Conservation (phyloP, 768 basidiomycete species). For the Ramaria sp. region DNA sequence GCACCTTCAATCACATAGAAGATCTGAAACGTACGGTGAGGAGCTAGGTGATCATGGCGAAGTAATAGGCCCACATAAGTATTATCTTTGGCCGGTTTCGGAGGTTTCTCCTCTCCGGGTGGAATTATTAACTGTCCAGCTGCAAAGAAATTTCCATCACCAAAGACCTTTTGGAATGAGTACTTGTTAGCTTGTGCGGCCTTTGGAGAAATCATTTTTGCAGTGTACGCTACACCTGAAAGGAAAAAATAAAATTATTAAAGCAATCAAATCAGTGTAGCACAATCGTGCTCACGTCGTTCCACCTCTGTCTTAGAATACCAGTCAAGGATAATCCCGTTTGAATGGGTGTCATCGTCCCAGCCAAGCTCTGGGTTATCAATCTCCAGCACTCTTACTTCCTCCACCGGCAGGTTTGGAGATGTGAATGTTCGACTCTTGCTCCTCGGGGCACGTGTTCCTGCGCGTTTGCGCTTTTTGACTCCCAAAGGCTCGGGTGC, state of each 20-base stretch:
- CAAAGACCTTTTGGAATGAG: slow-evolving; percentile 85
- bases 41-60: neutral
- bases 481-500: slow-evolving; percentile 37
- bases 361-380: slow-evolving; percentile 54
- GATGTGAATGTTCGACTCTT: slow-evolving; percentile 25
- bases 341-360: slow-evolving; percentile 67
- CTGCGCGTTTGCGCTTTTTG: slow-evolving; percentile 25
- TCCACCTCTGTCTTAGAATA: slow-evolving; percentile 47
- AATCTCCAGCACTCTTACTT: slow-evolving; percentile 10
- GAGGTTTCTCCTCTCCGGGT: slow-evolving; percentile 68
- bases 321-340: slow-evolving; percentile 61
- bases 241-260: neutral
- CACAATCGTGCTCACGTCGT: slow-evolving; percentile 47
- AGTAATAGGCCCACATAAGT: slow-evolving; percentile 55
- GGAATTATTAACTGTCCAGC: slow-evolving; percentile 83
- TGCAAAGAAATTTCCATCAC: slow-evolving; percentile 85
- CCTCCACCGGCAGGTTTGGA: slow-evolving; percentile 34
- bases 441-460: slow-evolving; percentile 17
- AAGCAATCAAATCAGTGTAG: slow-evolving; percentile 2
- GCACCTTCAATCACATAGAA: slow-evolving; percentile 84
- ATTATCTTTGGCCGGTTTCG: slow-evolving; percentile 87
- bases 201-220: slow-evolving; percentile 52
- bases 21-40: slow-evolving; percentile 29
- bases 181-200: slow-evolving; percentile 56
- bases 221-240: slow-evolving; percentile 71